Base-by-base conservation (phyloP, 306 rosid species). In the Malus orientalis region DNA sequence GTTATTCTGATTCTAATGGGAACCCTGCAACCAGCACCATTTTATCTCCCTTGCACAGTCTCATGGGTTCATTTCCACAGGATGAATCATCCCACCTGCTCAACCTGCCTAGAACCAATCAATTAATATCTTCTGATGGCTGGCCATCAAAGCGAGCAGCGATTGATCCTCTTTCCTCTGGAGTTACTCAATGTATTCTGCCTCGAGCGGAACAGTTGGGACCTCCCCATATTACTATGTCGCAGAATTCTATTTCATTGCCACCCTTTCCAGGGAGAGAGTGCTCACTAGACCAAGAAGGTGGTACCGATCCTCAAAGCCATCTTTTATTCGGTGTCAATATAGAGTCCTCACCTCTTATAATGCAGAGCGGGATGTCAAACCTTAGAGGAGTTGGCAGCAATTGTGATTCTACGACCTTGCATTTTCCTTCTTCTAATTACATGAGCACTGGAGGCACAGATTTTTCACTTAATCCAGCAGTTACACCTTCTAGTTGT, bases 181-280 rank as follows among this genome's bases (percentile, higher is more conserved):
- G 90, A 44, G 87, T 84, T 74, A 70, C 96, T 80, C 97, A 91
- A 74, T 87, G 87, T 79, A 82, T 72, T 79, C 80, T 92, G 62
- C 84, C 93, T 78, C 98, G 87, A 78, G 79, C 80, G 67, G 96
- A 90, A 75, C 96, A 90, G 75, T 77, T 93, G 76, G 93, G 91
- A 69, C 85, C 80, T 74, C 82, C 93, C 15, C 97, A 74, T 64
- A 77, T 78, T 36, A 80, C 85, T 11, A 27, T 89, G 70, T 85
- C 96, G 53, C 91, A 79, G 44, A 86, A 83, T 86, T 72, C 86
- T 69, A 49, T 92, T 76, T 83, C 96, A 3, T 87, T 95, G 82
- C 98, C 99, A 6, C 99, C 99, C 20, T 95, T 95, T 86, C 99
- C 99, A 10, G 98, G 97, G 30, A 85, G 97, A 84, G 99, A 90